Evolutionary conservation across 176 grass and related monocot genomes (phyloP).

Genomic region (Juncus effusus): DNA sequence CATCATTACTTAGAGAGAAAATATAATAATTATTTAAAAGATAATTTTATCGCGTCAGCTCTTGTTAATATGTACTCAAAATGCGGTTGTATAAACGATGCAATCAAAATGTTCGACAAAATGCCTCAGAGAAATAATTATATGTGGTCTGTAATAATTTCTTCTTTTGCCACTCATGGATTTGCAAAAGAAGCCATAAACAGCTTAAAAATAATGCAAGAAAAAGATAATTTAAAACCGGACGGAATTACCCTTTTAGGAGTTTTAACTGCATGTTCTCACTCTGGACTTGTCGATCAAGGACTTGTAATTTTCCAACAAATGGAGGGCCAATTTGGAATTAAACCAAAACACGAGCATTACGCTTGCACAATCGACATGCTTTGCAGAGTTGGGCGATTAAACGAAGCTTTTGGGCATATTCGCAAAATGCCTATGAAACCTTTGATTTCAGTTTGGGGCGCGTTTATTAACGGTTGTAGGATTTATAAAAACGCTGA

Average conservation of each 20-base stretch:
- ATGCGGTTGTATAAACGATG: slow-evolving; percentile 58
- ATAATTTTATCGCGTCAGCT: slow-evolving; percentile 64
- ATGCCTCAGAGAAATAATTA: slow-evolving; percentile 66
- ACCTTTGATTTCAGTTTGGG: slow-evolving; percentile 58
- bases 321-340: slow-evolving; percentile 42
- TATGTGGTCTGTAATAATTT: slow-evolving; percentile 77
- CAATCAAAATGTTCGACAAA: slow-evolving; percentile 50
- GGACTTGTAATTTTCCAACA: slow-evolving; percentile 45
- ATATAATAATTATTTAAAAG: slow-evolving; percentile 26
- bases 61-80: slow-evolving; percentile 85
- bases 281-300: slow-evolving; percentile 53
- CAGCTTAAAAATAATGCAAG: slow-evolving; percentile 55
- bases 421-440: slow-evolving; percentile 64
- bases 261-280: slow-evolving; percentile 51
- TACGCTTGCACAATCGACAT: slow-evolving; percentile 83
- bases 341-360: slow-evolving; percentile 57
- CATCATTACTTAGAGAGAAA: slow-evolving; percentile 44
- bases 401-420: slow-evolving; percentile 46
- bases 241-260: slow-evolving; percentile 62
- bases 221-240: slow-evolving; percentile 48
- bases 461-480: slow-evolving; percentile 58
- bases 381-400: slow-evolving; percentile 66
- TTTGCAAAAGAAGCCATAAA: slow-evolving; percentile 31
- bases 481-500: slow-evolving; percentile 53
- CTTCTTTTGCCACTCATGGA: slow-evolving; percentile 70